Evolutionary conservation across 129 eudicot species (phyloP).

Genomic region (Ambrosia artemisiifolia): DNA sequence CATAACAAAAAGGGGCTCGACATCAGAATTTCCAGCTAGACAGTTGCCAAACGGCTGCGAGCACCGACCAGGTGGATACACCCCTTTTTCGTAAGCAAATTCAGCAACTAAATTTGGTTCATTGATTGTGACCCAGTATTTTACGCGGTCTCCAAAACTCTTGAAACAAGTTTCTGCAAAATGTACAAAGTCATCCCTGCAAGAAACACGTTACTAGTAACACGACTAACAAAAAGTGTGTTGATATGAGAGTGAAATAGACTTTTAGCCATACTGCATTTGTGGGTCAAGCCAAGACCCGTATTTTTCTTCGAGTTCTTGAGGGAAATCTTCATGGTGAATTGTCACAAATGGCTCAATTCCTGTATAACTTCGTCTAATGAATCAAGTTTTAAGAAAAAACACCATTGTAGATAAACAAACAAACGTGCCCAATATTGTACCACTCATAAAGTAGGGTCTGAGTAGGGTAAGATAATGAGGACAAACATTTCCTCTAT

Average conservation of each 20-base stretch:
- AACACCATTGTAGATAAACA: too few relatives aligned
- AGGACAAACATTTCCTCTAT: too few relatives aligned
- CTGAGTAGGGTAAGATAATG: too few relatives aligned
- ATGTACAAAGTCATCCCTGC: constrained; percentile 76
- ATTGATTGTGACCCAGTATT: constrained; percentile 75
- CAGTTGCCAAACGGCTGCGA: constrained; percentile 81
- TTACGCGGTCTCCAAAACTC: constrained; percentile 80
- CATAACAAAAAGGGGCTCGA: constrained; percentile 63
- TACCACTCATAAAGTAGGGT: too few relatives aligned
- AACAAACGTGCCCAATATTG: too few relatives aligned
- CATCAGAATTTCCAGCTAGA: constrained; percentile 60
- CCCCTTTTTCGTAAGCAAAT: constrained; percentile 38
- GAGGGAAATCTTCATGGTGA: constrained; percentile 69
- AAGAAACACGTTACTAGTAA: constrained; percentile 4
- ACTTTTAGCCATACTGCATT: constrained; percentile 58
- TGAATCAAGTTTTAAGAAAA: background rate
- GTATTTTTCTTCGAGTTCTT: constrained; percentile 66
- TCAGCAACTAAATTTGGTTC: constrained; percentile 60
- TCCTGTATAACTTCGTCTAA: constrained; percentile 34
- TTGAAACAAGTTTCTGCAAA: constrained; percentile 71
- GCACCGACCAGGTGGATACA: constrained; percentile 67
- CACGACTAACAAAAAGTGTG: background rate
- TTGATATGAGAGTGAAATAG: background rate
- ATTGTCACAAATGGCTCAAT: constrained; percentile 77
- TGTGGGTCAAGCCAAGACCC: constrained; percentile 70